A percentile compares a stretch with the other conserved stretches of the same genome.
phyloP scores from a whole-genome alignment of 257 asterid genomes.

The Leptodermis oblonga region DNA sequence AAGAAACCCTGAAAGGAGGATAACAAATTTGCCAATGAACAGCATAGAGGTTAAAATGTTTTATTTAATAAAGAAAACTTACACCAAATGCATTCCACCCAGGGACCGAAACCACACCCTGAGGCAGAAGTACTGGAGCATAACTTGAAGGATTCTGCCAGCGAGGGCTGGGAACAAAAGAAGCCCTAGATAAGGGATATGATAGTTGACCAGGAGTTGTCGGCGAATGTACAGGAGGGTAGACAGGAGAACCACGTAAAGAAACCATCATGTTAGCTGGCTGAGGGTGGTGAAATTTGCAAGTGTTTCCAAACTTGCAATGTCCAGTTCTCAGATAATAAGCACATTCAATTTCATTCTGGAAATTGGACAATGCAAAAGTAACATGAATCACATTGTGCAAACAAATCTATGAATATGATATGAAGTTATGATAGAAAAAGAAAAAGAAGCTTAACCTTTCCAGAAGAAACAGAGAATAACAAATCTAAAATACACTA shows the following conservation, averaged over 20 bases:
- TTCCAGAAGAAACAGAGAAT: background rate
- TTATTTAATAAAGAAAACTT: slow-evolving; percentile 31
- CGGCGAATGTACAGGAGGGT: slow-evolving; percentile 80
- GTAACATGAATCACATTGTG: slow-evolving; percentile 17
- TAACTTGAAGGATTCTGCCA: slow-evolving; percentile 94
- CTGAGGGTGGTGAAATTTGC: slow-evolving; percentile 96
- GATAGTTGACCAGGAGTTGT: slow-evolving; percentile 70
- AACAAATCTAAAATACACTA: background rate
- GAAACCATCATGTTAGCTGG: slow-evolving; percentile 91
- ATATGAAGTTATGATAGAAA: background rate
- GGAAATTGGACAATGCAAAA: slow-evolving; percentile 21
- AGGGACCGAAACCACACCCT: slow-evolving; percentile 79
- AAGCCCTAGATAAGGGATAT: slow-evolving; percentile 72
- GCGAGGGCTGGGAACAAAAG: slow-evolving; percentile 79
- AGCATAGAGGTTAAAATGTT: background rate
- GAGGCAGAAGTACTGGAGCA: slow-evolving; percentile 82
- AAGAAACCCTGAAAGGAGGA: background rate
- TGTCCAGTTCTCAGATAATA: slow-evolving; percentile 87
- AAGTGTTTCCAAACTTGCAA: slow-evolving; percentile 94
- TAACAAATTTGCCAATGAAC: background rate
- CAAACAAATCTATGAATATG: background rate
- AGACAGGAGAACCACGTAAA: slow-evolving; percentile 81
- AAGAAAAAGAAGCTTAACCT: background rate
- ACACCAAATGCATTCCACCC: slow-evolving; percentile 90
- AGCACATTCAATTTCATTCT: slow-evolving; percentile 87